phyloP scores from a whole-genome alignment of 2,329 filamentous ascomycete species.

The Arthrinium puccinioides region DNA sequence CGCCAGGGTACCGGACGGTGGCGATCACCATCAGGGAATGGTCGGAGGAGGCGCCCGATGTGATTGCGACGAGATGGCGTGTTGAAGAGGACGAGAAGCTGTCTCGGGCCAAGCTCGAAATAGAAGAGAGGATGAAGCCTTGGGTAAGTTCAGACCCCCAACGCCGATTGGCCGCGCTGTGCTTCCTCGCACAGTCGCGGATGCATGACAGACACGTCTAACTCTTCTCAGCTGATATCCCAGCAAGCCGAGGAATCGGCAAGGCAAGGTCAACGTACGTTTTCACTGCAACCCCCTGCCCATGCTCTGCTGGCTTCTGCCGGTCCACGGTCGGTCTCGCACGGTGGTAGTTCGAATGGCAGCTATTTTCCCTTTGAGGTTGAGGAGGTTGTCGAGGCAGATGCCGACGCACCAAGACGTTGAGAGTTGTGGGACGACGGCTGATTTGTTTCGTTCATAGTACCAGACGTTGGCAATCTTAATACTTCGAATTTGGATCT shows the following conservation, averaged over 20 bases:
- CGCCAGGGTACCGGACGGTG: slow-evolving; percentile 56
- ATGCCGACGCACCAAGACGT: slow-evolving; percentile 3
- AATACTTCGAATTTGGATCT: slow-evolving; percentile 17
- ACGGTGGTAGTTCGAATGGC: slow-evolving; percentile 16
- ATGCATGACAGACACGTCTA: too few relatives aligned
- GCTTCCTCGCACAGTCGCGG: too few relatives aligned
- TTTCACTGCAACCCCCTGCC: slow-evolving; percentile 13
- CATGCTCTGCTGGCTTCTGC: not conserved
- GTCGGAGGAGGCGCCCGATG: slow-evolving; percentile 44
- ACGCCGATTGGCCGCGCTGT: not conserved
- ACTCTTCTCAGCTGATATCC: slow-evolving; percentile 18
- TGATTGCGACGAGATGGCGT: slow-evolving; percentile 51
- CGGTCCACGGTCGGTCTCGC: slow-evolving; percentile 6
- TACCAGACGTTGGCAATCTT: slow-evolving; percentile 24
- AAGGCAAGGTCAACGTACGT: slow-evolving; percentile 21
- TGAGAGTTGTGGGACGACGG: slow-evolving; percentile 13
- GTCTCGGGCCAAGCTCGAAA: slow-evolving; percentile 34
- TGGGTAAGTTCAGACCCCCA: slow-evolving; percentile 21
- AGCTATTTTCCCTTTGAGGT: slow-evolving; percentile 22
- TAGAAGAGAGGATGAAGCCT: slow-evolving; percentile 35
- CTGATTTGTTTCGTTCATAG: slow-evolving; percentile 25
- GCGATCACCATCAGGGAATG: slow-evolving; percentile 43
- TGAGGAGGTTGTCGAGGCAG: slow-evolving; percentile 17
- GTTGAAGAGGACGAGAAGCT: slow-evolving; percentile 49
- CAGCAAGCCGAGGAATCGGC: slow-evolving; percentile 15